phyloP scores from a whole-genome alignment of 768 basidiomycete genomes.

The Suillus tomentosus region DNA sequence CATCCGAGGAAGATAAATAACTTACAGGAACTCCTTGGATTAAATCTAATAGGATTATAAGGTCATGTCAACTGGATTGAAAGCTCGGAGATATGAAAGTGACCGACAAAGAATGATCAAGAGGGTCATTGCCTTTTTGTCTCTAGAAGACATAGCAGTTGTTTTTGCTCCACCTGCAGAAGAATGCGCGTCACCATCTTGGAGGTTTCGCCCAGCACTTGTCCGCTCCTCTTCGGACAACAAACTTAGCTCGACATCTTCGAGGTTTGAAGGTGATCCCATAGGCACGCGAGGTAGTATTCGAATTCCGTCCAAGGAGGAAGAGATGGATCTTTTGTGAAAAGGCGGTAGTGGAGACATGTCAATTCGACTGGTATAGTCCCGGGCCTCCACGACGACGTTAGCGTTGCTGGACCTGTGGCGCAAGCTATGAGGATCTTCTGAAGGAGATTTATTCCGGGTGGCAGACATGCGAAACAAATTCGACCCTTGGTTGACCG shows the following conservation, averaged over 20 bases:
- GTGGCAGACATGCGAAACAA: slow-evolving; percentile 27
- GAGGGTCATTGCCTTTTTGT: slow-evolving; percentile 83
- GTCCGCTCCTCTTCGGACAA: slow-evolving; percentile 58
- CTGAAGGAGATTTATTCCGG: slow-evolving; percentile 28
- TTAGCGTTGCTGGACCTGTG: slow-evolving; percentile 34
- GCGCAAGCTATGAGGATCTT: slow-evolving; percentile 30
- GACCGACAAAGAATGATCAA: slow-evolving; percentile 86
- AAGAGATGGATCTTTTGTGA: slow-evolving; percentile 54
- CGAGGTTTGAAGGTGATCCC: slow-evolving; percentile 36
- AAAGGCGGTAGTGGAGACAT: slow-evolving; percentile 29
- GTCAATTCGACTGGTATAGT: slow-evolving; percentile 28
- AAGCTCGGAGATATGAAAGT: slow-evolving; percentile 11
- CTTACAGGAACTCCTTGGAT: slow-evolving; percentile 90
- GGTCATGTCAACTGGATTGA: slow-evolving; percentile 19
- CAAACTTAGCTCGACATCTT: slow-evolving; percentile 64
- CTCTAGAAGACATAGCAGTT: slow-evolving; percentile 67
- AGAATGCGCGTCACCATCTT: slow-evolving; percentile 38
- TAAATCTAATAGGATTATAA: slow-evolving; percentile 48
- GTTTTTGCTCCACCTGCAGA: slow-evolving; percentile 32
- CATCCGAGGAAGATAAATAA: slow-evolving; percentile 22
- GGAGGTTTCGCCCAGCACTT: slow-evolving; percentile 46
- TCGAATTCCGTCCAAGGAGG: slow-evolving; percentile 59
- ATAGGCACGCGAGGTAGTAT: slow-evolving; percentile 54
- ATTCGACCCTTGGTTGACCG: background rate
- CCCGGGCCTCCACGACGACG: slow-evolving; percentile 36